These are phyloP conservation scores for Tulasnella sp. DNA, from an alignment of 768 basidiomycete genomes.

Conservation along the genomic window DNA sequence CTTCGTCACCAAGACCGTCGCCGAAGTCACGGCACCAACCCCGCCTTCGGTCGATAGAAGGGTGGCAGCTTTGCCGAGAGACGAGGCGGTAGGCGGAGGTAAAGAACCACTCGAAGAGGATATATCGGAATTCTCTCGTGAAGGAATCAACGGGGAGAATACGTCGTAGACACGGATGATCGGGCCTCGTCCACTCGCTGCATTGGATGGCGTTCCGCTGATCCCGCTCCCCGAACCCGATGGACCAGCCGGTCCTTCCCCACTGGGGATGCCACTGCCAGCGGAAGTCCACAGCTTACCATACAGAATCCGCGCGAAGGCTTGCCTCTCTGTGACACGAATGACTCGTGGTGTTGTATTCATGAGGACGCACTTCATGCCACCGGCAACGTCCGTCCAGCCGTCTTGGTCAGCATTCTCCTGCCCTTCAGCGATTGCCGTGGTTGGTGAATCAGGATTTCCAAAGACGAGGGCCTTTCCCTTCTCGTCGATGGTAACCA, in stretches of 20 bases:
- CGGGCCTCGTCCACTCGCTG: conserved; percentile 53
- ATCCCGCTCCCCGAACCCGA: conserved; percentile 47
- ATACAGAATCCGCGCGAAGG: conserved; percentile 73
- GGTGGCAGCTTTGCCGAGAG: conserved; percentile 53
- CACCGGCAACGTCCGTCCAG: conserved; percentile 44
- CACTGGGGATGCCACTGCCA: conserved; percentile 42
- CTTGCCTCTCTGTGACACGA: conserved; percentile 77
- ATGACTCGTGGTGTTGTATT: conserved; percentile 35
- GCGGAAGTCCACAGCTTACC: conserved; percentile 83
- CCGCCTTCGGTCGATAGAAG: conserved; percentile 66
- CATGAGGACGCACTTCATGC: conserved; percentile 48
- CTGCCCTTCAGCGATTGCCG: neutral
- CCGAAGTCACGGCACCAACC: conserved; percentile 81
- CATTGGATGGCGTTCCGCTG: conserved; percentile 35
- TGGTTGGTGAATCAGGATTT: conserved; percentile 11
- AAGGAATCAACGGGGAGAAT: conserved; percentile 36
- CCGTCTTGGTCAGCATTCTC: conserved; percentile 48
- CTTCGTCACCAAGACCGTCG: conserved; percentile 70
- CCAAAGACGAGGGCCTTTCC: conserved; percentile 81
- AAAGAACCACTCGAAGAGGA: neutral
- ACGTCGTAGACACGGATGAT: conserved; percentile 82
- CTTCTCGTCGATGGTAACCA: conserved; percentile 82
- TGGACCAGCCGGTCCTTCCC: conserved; percentile 46
- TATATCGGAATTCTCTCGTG: conserved; percentile 31
- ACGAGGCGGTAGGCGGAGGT: conserved; percentile 26